Evolutionary conservation across 106 monocot species (phyloP).

Genomic region (Allium cepa): DNA sequence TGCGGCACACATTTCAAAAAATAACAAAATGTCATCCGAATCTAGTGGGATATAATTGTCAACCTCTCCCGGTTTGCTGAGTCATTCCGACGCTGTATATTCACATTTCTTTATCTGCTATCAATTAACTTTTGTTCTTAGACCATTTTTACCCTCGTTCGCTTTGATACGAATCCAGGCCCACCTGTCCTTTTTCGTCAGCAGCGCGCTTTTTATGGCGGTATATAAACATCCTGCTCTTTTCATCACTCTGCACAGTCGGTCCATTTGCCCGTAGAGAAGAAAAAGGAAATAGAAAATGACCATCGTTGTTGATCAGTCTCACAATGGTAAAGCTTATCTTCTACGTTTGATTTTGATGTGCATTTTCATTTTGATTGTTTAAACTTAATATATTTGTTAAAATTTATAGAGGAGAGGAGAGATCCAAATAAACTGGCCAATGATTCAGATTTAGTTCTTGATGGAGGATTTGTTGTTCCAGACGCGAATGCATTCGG

Average conservation of each 20-base stretch:
- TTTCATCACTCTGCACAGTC: background rate
- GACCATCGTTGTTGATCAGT: conserved; percentile 59
- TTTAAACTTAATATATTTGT: no score
- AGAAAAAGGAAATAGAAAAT: conserved; percentile 25
- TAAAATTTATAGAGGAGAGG: conserved; percentile 2
- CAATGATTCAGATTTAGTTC: conserved; percentile 14
- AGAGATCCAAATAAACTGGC: conserved; percentile 9
- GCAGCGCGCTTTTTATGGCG: no score
- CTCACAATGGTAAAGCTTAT: conserved; percentile 26
- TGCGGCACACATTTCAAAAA: no score
- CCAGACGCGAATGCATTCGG: conserved; percentile 76
- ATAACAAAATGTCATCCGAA: no score
- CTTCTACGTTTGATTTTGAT: background rate
- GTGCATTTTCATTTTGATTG: background rate
- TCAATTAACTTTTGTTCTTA: no score
- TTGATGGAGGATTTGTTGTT: conserved; percentile 66
- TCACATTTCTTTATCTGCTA: background rate
- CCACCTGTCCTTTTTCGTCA: conserved; percentile 4
- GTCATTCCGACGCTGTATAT: background rate
- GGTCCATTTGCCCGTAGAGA: no score
- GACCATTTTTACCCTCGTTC: background rate
- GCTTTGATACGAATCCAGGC: background rate
- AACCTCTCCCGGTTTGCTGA: background rate
- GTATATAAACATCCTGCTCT: background rate
- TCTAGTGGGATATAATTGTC: no score